Base-by-base conservation (phyloP, 2,329 filamentous ascomycete genomes). In the Lachnellula cervina region DNA sequence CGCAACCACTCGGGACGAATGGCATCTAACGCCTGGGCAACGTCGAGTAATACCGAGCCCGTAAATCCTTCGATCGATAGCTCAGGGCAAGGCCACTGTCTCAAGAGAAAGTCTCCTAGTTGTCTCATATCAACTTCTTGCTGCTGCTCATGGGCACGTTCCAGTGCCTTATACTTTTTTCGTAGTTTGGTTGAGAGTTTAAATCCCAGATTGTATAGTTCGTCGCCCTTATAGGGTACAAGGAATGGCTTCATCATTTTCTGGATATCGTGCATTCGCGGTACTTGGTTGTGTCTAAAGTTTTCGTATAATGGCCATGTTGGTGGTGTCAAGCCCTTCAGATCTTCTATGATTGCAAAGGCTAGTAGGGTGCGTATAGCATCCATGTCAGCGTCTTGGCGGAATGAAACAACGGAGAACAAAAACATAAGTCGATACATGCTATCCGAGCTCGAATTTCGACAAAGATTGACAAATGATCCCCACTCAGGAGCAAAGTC, bases 1-100 rank as follows among this genome's bases (percentile, higher is more conserved):
- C 76, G 72, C 4, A 67, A 58, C 80, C 80, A 84, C 50, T 80
- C 75, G 0, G 72, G 71, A 0, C 62, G 59, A 14, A 83, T 64
- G 0, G 65, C 61, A 0, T 69, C 60, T 1, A 80, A 38, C 3
- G 77, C 78, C 11, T 66, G 57, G 0, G 58, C 38, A 6, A 71
- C 21, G 56, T 80, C 64, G 0, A 83, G 28, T 2, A 73, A 47
- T 3, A 71, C 63, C 1, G 54, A 51, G 2, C 57, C 58, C 2
- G 58, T 49, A 7, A 77, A 64, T 0, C 63, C 60, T 0, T 64
- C 58, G 0, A 71, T 17, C 0, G 64, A 66, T 0, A 75, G 73
- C 7, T 70, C 62, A 0, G 57, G 19, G 45, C 71, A 72, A 0
- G 80, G 77, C 77, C 77, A 80, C 56, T 79, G 74, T 0, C 60